These are phyloP conservation scores for Hypoxylon fragiforme DNA, from an alignment of 495 filamentous ascomycete genomes.

Conservation along the genomic window DNA sequence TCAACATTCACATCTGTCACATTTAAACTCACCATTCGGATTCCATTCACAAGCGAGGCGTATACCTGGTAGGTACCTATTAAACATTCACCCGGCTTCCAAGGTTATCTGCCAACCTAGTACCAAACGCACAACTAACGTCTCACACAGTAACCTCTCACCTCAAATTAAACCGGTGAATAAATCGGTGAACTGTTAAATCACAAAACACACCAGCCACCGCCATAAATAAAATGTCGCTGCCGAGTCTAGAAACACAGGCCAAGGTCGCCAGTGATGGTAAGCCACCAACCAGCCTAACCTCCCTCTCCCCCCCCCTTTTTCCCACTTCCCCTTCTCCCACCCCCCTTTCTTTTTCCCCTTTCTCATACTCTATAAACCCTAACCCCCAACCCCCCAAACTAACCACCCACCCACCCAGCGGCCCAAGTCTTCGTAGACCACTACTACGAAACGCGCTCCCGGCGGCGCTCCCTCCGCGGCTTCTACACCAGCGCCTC, in stretches of 20 bases:
- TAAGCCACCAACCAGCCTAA: constrained; percentile 5
- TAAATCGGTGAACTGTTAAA: too few species aligned
- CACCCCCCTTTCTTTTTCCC: too few species aligned
- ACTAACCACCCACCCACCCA: too few species aligned
- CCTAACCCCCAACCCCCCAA: constrained; percentile 4
- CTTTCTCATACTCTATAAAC: not conserved
- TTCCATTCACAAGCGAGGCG: too few species aligned
- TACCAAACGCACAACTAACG: too few species aligned
- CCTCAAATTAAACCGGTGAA: not conserved
- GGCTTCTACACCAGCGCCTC: constrained; percentile 45
- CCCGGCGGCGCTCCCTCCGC: constrained; percentile 38
- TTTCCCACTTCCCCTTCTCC: not conserved
- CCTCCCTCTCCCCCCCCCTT: not conserved
- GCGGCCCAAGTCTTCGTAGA: constrained; percentile 47
- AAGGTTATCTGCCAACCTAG: too few species aligned
- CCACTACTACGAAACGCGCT: constrained; percentile 46
- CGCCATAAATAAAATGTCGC: constrained; percentile 19
- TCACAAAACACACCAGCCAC: not conserved
- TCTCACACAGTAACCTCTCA: not conserved
- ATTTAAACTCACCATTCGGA: too few species aligned
- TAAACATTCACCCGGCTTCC: too few species aligned
- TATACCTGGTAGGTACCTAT: too few species aligned
- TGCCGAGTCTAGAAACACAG: constrained; percentile 31
- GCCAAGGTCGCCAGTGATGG: constrained; percentile 34
- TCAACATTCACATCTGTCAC: too few species aligned